Conservation (phyloP, 306 rosid species). For the Ceratonia siliqua region DNA sequence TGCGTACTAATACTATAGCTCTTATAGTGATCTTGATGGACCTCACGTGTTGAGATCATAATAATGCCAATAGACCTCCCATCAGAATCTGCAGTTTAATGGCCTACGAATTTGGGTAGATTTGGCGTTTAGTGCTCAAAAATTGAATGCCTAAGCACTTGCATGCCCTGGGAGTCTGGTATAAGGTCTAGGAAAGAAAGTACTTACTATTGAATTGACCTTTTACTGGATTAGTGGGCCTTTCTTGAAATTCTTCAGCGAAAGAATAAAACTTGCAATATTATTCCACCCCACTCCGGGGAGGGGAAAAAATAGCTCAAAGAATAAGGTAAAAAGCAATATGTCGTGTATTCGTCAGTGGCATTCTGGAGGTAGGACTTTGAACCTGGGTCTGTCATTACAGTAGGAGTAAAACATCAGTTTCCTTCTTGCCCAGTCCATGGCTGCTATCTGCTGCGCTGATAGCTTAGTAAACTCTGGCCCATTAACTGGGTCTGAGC, state of each 20-base stretch:
- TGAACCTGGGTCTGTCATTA: conserved; percentile 67
- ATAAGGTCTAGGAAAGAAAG: background rate
- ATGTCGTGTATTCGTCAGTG: conserved; percentile 21
- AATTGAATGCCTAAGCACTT: background rate
- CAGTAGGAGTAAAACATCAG: conserved; percentile 96
- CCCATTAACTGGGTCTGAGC: conserved; percentile 73
- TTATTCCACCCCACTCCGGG: conserved; percentile 13
- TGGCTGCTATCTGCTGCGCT: conserved; percentile 61
- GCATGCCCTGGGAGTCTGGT: background rate
- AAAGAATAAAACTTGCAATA: conserved; percentile 26
- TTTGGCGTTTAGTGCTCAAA: background rate
- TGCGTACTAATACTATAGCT: too few species aligned
- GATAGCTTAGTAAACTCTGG: conserved; percentile 69
- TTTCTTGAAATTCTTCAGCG: conserved; percentile 2
- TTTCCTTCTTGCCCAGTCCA: conserved; percentile 96
- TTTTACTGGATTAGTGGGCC: background rate
- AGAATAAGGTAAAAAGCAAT: background rate
- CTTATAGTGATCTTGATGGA: background rate
- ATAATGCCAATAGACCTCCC: too few species aligned
- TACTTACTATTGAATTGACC: background rate
- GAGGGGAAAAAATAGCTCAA: background rate
- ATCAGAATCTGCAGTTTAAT: background rate
- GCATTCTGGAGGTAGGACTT: conserved; percentile 89
- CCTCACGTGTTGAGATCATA: background rate
- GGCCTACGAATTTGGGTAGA: background rate